phyloP scores from a whole-genome alignment of 2,329 filamentous ascomycete genomes.

The Aspergillus hortae region DNA sequence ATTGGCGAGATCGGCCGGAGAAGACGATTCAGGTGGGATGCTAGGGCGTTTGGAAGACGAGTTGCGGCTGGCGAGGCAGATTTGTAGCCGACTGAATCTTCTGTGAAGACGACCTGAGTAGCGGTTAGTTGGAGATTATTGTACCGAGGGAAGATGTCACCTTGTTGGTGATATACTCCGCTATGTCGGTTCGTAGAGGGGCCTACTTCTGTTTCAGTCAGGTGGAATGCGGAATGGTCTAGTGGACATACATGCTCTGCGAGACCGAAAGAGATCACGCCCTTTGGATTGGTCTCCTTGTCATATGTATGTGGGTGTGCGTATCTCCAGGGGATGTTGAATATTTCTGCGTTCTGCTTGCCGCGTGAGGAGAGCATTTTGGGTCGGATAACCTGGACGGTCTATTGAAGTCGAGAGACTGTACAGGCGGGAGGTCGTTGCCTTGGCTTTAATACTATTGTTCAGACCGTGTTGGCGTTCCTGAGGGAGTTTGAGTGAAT shows the following conservation, averaged over 20 bases:
- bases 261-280: slow-evolving; percentile 34
- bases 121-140: background rate
- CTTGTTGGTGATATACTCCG: slow-evolving; percentile 37
- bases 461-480: too few relatives aligned
- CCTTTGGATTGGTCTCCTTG: slow-evolving; percentile 26
- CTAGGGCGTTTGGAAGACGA: slow-evolving; percentile 39
- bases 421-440: background rate
- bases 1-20: slow-evolving; percentile 37
- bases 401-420: background rate
- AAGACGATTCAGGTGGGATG: slow-evolving; percentile 40
- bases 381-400: background rate
- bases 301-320: slow-evolving; percentile 24
- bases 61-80: slow-evolving; percentile 36
- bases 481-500: too few relatives aligned
- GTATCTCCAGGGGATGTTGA: slow-evolving; percentile 26
- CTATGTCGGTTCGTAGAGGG: slow-evolving; percentile 36
- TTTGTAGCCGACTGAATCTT: slow-evolving; percentile 39
- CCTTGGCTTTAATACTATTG: too few relatives aligned
- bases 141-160: slow-evolving; percentile 12
- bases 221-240: background rate
- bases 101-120: slow-evolving; percentile 27
- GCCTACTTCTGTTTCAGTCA: slow-evolving; percentile 21
- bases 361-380: slow-evolving; percentile 29
- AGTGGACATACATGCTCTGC: slow-evolving; percentile 30
- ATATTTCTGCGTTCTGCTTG: slow-evolving; percentile 17